Evolutionary conservation across 2,329 filamentous ascomycete species (phyloP).

Genomic region (Tolypocladium nubicola): DNA sequence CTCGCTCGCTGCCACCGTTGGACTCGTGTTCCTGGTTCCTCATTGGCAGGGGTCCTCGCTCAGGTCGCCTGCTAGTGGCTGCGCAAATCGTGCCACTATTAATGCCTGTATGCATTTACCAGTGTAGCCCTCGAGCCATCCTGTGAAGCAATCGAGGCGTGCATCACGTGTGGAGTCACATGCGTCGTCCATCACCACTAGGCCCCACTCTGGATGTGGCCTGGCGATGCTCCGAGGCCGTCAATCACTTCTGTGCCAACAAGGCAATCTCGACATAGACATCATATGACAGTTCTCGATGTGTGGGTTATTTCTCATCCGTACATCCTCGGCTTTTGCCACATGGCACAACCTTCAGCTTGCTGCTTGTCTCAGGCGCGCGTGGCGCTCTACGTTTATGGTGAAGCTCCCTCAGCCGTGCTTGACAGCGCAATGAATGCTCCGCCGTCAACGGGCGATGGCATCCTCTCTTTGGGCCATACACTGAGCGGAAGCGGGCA

Average conservation of each 20-base stretch:
- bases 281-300: neutral
- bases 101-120: too few relatives aligned
- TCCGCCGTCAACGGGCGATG: neutral
- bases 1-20: neutral
- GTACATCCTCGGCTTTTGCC: neutral
- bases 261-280: neutral
- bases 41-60: neutral
- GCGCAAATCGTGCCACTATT: neutral
- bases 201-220: neutral
- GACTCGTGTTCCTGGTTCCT: neutral
- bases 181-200: neutral
- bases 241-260: neutral
- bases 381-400: neutral
- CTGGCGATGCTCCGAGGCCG: neutral
- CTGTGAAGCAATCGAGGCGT: neutral
- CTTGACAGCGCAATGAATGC: neutral
- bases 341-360: neutral
- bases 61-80: neutral
- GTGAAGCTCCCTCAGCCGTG: neutral
- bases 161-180: neutral
- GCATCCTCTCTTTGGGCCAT: neutral
- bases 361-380: neutral
- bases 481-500: neutral
- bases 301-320: neutral
- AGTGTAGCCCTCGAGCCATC: neutral